Conservation (phyloP, 345 rosid species). For the Mercurialis annua region DNA sequence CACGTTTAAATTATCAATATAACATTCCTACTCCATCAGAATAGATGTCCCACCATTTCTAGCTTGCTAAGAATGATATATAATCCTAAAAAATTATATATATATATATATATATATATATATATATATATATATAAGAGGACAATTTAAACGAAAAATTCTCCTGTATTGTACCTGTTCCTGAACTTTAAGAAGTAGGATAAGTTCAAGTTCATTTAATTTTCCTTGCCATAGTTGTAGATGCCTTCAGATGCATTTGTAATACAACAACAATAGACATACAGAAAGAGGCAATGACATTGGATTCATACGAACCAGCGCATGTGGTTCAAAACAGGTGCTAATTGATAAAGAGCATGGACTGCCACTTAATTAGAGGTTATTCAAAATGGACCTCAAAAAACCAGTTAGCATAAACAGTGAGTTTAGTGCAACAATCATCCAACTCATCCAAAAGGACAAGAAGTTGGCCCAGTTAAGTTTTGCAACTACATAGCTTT, state of each 20-base stretch:
- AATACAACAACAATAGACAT: background rate
- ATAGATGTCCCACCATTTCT: background rate
- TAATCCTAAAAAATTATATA: background rate
- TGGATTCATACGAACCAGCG: background rate
- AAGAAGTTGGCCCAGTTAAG: conserved; percentile 3
- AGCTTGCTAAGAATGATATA: background rate
- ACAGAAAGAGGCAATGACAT: background rate
- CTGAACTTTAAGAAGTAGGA: background rate
- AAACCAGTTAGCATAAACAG: background rate
- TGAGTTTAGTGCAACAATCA: background rate
- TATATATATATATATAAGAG: background rate
- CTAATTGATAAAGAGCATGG: background rate
- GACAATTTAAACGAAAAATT: background rate
- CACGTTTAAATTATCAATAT: background rate
- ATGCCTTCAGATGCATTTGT: background rate
- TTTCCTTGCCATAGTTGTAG: background rate
- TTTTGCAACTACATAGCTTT: conserved; percentile 4
- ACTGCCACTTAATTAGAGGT: background rate
- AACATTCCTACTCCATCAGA: background rate
- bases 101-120: too few relatives aligned
- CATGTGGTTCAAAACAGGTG: background rate
- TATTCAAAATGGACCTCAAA: background rate
- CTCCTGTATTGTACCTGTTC: background rate
- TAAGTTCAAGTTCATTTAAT: background rate
- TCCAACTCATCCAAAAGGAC: conserved; percentile 1